Evolutionary conservation across 2,329 filamentous ascomycete species (phyloP).

Genomic region (Diaporthe sp.): DNA sequence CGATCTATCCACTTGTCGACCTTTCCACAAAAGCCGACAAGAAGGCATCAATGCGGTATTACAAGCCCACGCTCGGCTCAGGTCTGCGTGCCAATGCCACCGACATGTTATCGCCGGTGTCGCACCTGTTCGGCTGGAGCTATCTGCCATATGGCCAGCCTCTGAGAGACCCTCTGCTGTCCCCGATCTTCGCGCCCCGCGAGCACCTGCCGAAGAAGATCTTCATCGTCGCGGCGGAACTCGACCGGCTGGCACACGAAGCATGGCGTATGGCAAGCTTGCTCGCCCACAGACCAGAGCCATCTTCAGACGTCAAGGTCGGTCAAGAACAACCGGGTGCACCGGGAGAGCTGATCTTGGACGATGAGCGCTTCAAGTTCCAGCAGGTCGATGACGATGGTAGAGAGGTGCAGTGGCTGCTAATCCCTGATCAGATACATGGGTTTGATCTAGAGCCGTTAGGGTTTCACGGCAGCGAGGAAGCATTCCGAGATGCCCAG

Average conservation of each 20-base stretch:
- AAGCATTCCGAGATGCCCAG: neutral
- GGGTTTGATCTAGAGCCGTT: slow-evolving; percentile 1
- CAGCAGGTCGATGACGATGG: neutral
- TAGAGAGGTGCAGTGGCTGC: neutral
- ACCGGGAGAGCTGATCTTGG: neutral
- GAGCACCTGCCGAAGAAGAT: neutral
- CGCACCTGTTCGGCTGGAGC: neutral
- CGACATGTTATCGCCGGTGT: neutral
- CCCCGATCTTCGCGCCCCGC: neutral
- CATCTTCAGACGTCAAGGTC: neutral
- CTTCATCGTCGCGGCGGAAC: neutral
- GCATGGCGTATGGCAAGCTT: slow-evolving; percentile 4
- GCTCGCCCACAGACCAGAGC: neutral
- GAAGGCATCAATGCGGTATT: neutral
- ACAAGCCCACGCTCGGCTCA: neutral
- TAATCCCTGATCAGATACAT: slow-evolving; percentile 1
- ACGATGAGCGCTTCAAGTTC: neutral
- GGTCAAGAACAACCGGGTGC: neutral
- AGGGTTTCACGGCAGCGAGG: neutral
- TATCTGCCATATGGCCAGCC: neutral
- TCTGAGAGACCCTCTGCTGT: neutral
- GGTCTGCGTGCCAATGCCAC: neutral
- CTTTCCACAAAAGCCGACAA: neutral
- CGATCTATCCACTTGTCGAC: neutral
- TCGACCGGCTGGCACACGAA: neutral